Percentiles rank a stretch among this genome's conserved stretches.
phyloP scores from a whole-genome alignment of 1,284 basidiomycete species.

The Apiotrichum porosum region DNA sequence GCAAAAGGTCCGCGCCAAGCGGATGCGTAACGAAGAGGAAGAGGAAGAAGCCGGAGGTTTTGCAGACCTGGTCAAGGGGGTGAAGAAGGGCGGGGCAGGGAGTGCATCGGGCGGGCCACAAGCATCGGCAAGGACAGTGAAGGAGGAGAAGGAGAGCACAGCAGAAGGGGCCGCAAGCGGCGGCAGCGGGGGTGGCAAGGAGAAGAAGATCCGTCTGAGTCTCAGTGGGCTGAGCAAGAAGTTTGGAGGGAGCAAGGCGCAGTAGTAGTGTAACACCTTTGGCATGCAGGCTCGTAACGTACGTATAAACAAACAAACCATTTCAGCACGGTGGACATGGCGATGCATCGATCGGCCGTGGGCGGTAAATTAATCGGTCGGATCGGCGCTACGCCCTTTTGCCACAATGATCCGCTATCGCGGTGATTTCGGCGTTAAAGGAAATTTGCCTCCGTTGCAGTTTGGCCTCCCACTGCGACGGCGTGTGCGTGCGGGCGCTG shows the following conservation, averaged over 20 bases:
- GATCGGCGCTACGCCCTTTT: too few relatives aligned
- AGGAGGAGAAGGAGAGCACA: neutral
- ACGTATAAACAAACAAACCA: neutral
- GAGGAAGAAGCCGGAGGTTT: slow-evolving; percentile 53
- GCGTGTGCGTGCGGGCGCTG: too few relatives aligned
- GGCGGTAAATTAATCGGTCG: too few relatives aligned
- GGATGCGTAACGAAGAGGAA: slow-evolving; percentile 62
- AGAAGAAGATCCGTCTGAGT: slow-evolving; percentile 38
- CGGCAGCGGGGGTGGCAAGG: slow-evolving; percentile 12
- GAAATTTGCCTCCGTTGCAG: too few relatives aligned
- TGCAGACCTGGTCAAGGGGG: slow-evolving; percentile 10
- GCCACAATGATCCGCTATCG: too few relatives aligned
- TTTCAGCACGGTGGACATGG: too few relatives aligned
- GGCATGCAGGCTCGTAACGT: neutral
- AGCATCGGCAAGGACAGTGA: neutral
- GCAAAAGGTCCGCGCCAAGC: slow-evolving; percentile 60
- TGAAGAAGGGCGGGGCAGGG: neutral
- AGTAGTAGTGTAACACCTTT: neutral
- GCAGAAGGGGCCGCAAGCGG: neutral
- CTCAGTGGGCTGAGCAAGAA: slow-evolving; percentile 26
- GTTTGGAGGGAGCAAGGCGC: slow-evolving; percentile 8
- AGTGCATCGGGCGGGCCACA: slow-evolving; percentile 1
- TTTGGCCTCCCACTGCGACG: too few relatives aligned
- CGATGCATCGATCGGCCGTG: too few relatives aligned
- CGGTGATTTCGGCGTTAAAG: too few relatives aligned